phyloP scores from a whole-genome alignment of 2,329 filamentous ascomycete genomes.

The Fusarium udum region DNA sequence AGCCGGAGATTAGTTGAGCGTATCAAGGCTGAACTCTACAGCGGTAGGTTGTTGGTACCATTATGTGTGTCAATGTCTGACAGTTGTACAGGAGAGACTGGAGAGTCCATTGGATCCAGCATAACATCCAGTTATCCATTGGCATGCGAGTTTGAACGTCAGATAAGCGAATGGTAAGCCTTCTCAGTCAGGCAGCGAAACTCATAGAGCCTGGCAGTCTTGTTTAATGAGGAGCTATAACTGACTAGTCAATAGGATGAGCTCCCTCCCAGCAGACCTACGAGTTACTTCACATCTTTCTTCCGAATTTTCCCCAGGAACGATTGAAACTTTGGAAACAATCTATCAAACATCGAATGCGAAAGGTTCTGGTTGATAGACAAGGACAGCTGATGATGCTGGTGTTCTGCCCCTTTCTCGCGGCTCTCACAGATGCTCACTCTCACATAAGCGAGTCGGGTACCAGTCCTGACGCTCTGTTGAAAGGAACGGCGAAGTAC shows the following conservation, averaged over 20 bases:
- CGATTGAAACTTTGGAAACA: background rate
- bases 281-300: background rate
- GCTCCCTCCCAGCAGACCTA: background rate
- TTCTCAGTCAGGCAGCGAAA: too few species aligned
- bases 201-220: too few species aligned
- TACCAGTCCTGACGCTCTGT: background rate
- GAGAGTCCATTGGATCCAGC: accelerated
- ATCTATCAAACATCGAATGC: background rate
- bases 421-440: background rate
- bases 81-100: too few species aligned
- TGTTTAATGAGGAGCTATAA: too few species aligned
- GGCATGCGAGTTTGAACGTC: background rate
- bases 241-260: background rate
- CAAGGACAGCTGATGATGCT: background rate
- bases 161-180: background rate
- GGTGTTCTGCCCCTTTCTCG: background rate
- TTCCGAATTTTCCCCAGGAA: background rate
- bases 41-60: too few species aligned
- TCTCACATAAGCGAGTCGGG: background rate
- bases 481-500: background rate
- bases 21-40: background rate
- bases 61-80: too few species aligned
- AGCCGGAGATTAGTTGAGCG: background rate
- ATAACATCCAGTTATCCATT: background rate
- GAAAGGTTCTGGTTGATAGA: background rate